Evolutionary conservation across 352 stramenopile genomes (phyloP), one percentile per base, ranked within the genome.

Genomic region (Hyaloperonospora arabidopsidis): DNA sequence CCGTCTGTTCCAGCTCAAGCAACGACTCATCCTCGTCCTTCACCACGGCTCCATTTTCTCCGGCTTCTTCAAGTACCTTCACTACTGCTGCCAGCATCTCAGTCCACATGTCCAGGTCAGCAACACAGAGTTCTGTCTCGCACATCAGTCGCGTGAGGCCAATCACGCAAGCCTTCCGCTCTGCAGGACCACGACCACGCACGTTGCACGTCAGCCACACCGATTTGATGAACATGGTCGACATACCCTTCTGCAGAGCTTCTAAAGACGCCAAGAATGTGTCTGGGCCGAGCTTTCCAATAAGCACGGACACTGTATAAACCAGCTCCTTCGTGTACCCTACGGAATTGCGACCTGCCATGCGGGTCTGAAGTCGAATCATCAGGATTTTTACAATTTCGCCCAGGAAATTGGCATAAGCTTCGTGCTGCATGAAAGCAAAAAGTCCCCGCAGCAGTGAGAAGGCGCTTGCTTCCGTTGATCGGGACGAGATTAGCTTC

Each of bases 371-470:
- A 29, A 98, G 69, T 39, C 93, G 86, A 59, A 94, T 96, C 72
- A 98, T 89, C 13, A 98, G 68, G 48, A 98, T 91, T 58, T 96
- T 87, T 35, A 98, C 79, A 52, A 98, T 90, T 48, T 95, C 92
- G 49, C 82, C 85, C 38, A 98, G 65, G 45, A 84, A 89, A 14
- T 59, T 80, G 40, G 84, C 77, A 55, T 89, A 93, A 36, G 69
- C 52, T 28, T 79, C 67, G 40, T 74, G 64, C 2, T 88, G 82
- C 64, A 98, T 81, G 63, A 89, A 93, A 13, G 79, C 72, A 56
- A 98, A 81, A 23, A 98, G 78, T 5, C 84, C 71, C 15, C 79
- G 78, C 10, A 99, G 80, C 7, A 98, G 59, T 45, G 91, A 90
- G 63, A 98, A 98, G 7, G 82, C 94, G 49, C 93, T 90, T 15